Base-by-base conservation (phyloP, 169 alveolate species). In the Babesia divergens region DNA sequence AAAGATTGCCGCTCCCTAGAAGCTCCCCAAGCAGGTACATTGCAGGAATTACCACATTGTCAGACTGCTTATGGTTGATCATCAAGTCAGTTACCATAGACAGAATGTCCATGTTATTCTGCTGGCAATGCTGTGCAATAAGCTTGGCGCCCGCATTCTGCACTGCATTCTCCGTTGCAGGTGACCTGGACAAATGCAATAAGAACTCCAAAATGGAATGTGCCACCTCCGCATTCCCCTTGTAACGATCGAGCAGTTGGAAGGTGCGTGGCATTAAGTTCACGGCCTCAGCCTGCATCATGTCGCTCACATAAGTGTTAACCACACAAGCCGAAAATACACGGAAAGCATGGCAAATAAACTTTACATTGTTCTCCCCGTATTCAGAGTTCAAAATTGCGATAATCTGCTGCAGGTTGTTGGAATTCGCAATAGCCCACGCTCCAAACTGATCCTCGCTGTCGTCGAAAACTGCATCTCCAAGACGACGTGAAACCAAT, bases 361-460 rank as follows among this genome's bases (percentile, higher is more conserved):
- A 87, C 56, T 77, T 84, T 37, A 50, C 52, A 60, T 91, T 90
- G 59, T 82, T 69, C 49, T 67, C 72, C n/a, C 93, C 94, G 38
- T 67, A 65, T 40, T 86, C 91, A 31, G 91, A 74, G n/a, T 83
- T 68, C 44, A 90, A 59, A 83, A 89, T 82, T 38, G 89, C 83
- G 7, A 81, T 87, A 37, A 89, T 69, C 82, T 89, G 94, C 40
- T 90, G 88, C 72, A 93, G 70, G 83, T 88, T 81, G 28, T 94
- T 93, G 8, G 95, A 83, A 46, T 92, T 83, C 6, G 96, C 94
- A 11, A 93, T 94, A 0, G 95, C 95, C 97, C 97, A 93, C 13
- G 97, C 93, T 9, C 97, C 97, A 58, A 89, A 91, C n/a, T 91
- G 93, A 66, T 93, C 96, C 62, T 93, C 94, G 49, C 82, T 77